Conservation (phyloP, 805 yeast species). For the Kurtzmaniella cleridarum region DNA sequence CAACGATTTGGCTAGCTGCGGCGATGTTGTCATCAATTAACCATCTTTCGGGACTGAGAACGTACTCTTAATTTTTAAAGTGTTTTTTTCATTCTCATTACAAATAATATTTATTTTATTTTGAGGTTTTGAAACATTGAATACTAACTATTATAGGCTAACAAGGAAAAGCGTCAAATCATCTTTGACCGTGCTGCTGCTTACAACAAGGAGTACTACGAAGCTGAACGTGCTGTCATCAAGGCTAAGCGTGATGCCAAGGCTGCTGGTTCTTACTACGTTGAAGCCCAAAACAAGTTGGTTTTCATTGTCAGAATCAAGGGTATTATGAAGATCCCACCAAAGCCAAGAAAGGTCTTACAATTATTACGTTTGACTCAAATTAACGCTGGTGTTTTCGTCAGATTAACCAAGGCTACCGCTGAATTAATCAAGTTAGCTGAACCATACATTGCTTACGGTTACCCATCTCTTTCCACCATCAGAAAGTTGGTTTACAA, state of each 20-base stretch:
- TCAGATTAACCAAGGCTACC: slow-evolving; percentile 94
- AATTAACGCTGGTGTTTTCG: slow-evolving; percentile 93
- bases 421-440: slow-evolving; percentile 85
- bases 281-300: slow-evolving; percentile 90
- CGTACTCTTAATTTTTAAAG: slow-evolving; percentile 5
- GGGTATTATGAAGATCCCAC: slow-evolving; percentile 98
- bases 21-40: slow-evolving; percentile 73
- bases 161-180: slow-evolving; percentile 54
- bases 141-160: slow-evolving; percentile 38
- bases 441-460: slow-evolving; percentile 96
- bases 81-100: too few relatives aligned
- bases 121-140: slow-evolving; percentile 1
- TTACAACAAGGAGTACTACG: slow-evolving; percentile 91
- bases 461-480: slow-evolving; percentile 93
- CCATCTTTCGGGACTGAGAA: slow-evolving; percentile 86
- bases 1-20: slow-evolving; percentile 56
- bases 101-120: too few relatives aligned
- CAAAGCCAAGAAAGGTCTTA: slow-evolving; percentile 98
- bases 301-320: slow-evolving; percentile 97
- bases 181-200: slow-evolving; percentile 93
- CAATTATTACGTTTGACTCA: slow-evolving; percentile 90
- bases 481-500: slow-evolving; percentile 90
- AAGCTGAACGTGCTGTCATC: slow-evolving; percentile 83
- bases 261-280: slow-evolving; percentile 91
- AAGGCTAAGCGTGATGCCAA: slow-evolving; percentile 90